phyloP scores from a whole-genome alignment of 1,284 basidiomycete species.

The Trametes polyzona region DNA sequence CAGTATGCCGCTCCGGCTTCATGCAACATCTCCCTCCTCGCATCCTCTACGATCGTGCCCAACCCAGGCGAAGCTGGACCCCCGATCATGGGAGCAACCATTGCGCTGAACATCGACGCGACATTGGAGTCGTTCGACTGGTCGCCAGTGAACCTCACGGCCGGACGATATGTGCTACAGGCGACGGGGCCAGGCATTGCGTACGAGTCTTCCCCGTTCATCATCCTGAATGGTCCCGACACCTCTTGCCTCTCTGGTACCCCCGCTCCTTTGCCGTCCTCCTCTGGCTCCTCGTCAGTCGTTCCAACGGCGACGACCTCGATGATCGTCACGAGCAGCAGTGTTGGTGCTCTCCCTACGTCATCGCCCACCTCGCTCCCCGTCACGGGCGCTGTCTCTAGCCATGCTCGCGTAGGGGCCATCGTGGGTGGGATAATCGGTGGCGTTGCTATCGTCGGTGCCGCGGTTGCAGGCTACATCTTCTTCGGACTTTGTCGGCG shows the following conservation, averaged over 20 bases:
- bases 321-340: neutral
- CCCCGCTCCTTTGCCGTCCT: neutral
- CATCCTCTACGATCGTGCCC: neutral
- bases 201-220: constrained; percentile 23
- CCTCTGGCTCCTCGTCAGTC: no score
- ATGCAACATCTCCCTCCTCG: neutral
- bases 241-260: constrained; percentile 18
- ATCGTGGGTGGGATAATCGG: constrained; percentile 42
- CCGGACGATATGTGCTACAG: constrained; percentile 29
- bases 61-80: neutral
- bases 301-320: constrained; percentile 15
- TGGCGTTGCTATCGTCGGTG: constrained; percentile 33
- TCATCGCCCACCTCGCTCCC: constrained; percentile 5
- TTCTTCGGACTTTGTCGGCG: constrained; percentile 32
- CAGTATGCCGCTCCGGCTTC: constrained; percentile 16
- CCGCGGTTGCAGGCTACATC: constrained; percentile 27
- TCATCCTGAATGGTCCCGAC: constrained; percentile 27
- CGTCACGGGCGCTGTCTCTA: constrained; percentile 17
- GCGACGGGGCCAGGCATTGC: constrained; percentile 7
- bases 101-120: constrained; percentile 19
- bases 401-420: constrained; percentile 32
- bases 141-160: constrained; percentile 27
- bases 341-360: neutral
- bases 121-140: constrained; percentile 21
- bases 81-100: neutral